Conservation (phyloP, 148 eudicot species). For the Cornus controversa region DNA sequence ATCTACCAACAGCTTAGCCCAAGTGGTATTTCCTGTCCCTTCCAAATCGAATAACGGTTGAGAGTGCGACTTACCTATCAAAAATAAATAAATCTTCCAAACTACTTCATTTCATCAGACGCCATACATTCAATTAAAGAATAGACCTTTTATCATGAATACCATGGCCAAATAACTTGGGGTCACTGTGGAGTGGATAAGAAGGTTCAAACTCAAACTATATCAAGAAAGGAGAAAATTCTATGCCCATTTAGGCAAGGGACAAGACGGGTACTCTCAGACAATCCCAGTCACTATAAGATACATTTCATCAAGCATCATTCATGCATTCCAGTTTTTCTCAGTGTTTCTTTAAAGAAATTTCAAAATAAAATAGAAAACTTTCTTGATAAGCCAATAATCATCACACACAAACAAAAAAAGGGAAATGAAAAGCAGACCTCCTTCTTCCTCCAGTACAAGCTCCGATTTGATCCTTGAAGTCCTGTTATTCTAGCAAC, state of each 20-base stretch:
- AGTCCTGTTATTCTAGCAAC: slow-evolving; percentile 9
- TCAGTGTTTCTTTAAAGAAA: too few species aligned
- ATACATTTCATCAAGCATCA: slow-evolving; percentile 34
- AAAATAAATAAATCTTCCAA: too few species aligned
- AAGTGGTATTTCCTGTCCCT: too few species aligned
- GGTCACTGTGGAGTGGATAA: neutral
- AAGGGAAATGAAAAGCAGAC: slow-evolving; percentile 7
- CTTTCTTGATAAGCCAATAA: neutral
- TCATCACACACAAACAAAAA: neutral
- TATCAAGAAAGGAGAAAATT: neutral
- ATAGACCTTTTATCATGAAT: too few species aligned
- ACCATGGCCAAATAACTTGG: too few species aligned
- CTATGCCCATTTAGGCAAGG: neutral
- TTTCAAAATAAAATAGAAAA: neutral
- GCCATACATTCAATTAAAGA: neutral
- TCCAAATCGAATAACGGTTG: too few species aligned
- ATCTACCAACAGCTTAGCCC: neutral
- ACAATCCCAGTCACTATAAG: neutral
- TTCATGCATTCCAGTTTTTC: neutral
- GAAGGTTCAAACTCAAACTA: neutral
- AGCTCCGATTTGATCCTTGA: slow-evolving; percentile 22
- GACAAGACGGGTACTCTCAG: neutral
- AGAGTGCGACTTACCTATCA: too few species aligned
- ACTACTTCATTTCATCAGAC: slow-evolving; percentile 6
- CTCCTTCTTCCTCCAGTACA: slow-evolving; percentile 18